Conservation (phyloP, 2,329 filamentous ascomycete genomes). For the Coniochaeta ligniaria region DNA sequence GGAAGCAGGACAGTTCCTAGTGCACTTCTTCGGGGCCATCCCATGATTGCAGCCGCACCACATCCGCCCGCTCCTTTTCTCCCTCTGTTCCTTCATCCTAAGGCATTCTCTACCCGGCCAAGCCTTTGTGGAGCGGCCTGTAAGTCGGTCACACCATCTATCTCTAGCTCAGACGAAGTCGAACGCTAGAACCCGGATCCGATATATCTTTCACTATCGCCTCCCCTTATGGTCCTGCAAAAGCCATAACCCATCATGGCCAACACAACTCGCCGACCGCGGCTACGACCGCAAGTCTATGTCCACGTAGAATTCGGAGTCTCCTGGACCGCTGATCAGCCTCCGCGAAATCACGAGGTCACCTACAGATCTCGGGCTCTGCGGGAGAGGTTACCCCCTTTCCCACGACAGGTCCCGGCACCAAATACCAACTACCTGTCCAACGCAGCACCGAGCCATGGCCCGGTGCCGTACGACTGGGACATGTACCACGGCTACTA, state of each 20-base stretch:
- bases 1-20: neutral
- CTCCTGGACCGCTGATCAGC: conserved; percentile 37
- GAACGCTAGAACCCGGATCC: neutral
- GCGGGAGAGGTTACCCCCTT: conserved; percentile 31
- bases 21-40: neutral
- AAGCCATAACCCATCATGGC: neutral
- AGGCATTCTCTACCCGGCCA: neutral
- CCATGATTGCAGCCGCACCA: neutral
- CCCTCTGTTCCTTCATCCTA: neutral
- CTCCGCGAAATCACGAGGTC: conserved; percentile 34
- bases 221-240: neutral
- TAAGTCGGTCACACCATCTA: neutral
- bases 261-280: neutral
- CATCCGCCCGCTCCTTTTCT: neutral
- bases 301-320: conserved; percentile 45
- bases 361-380: conserved; percentile 39
- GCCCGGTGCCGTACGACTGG: neutral
- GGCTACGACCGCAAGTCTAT: conserved; percentile 29
- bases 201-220: neutral
- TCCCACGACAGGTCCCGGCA: conserved; percentile 37
- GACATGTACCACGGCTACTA: neutral
- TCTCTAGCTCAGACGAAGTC: neutral
- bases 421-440: conserved; percentile 37
- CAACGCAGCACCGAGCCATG: conserved; percentile 8
- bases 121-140: neutral